These are phyloP conservation scores for Diaporthe australafricana DNA, from an alignment of 2,329 filamentous ascomycete genomes.

Conservation along the genomic window DNA sequence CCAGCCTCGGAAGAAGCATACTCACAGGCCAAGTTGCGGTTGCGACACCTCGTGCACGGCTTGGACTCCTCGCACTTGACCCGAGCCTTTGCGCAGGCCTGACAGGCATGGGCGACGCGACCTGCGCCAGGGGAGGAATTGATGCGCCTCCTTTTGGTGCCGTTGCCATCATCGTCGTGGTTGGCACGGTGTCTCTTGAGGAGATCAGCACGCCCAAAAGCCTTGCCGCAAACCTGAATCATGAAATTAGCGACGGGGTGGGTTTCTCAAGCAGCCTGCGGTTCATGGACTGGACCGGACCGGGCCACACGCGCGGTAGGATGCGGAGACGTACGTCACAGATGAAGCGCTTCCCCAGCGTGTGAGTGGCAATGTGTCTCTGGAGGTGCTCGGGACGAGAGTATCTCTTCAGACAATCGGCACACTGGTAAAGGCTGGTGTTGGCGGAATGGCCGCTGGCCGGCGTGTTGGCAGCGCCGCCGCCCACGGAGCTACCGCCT, in stretches of 20 bases:
- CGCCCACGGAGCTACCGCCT: background rate
- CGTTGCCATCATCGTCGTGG: conserved; percentile 59
- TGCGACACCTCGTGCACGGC: conserved; percentile 63
- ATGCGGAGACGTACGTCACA: conserved; percentile 47
- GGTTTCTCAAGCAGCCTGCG: background rate
- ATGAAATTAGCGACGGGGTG: conserved; percentile 41
- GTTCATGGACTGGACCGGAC: background rate
- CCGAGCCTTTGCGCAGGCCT: conserved; percentile 61
- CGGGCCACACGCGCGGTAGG: background rate
- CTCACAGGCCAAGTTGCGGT: conserved; percentile 59
- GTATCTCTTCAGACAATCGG: conserved; percentile 63
- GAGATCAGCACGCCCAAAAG: conserved; percentile 65
- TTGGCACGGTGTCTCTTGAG: conserved; percentile 64
- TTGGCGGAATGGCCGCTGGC: conserved; percentile 42
- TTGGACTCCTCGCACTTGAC: conserved; percentile 68
- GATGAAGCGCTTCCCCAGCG: conserved; percentile 60
- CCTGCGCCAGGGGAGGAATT: conserved; percentile 57
- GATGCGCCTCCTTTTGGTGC: conserved; percentile 59
- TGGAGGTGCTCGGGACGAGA: conserved; percentile 66
- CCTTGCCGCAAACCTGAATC: conserved; percentile 61
- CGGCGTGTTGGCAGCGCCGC: conserved; percentile 6
- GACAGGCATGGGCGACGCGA: conserved; percentile 65
- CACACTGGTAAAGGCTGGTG: conserved; percentile 57
- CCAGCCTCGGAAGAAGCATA: conserved; percentile 51
- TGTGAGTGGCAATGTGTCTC: conserved; percentile 63